phyloP scores from a whole-genome alignment of 192 early-diverging fungal species.

The Backusella psychrophila region DNA sequence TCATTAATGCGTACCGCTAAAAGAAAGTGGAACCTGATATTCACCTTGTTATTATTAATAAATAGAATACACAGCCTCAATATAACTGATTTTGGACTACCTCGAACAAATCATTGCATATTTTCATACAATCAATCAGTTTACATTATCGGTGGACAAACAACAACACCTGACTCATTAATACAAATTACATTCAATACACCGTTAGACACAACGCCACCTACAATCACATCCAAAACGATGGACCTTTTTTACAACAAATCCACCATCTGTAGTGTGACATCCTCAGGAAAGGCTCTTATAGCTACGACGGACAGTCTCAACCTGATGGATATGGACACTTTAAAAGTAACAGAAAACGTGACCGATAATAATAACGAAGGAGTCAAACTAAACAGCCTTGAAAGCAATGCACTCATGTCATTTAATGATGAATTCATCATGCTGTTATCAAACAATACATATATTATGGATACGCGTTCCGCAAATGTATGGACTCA shows the following conservation, averaged over 20 bases:
- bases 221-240: background rate
- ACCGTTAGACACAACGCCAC: background rate
- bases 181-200: background rate
- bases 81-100: background rate
- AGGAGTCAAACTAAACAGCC: background rate
- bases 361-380: background rate
- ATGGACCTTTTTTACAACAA: background rate
- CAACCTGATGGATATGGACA: background rate
- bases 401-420: background rate
- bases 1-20: background rate
- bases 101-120: background rate
- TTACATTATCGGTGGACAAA: slow-evolving; percentile 6
- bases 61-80: background rate
- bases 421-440: background rate
- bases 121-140: background rate
- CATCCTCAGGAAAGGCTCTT: background rate
- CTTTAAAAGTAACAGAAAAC: background rate
- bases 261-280: background rate
- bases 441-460: background rate
- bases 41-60: background rate
- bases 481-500: background rate
- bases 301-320: background rate
- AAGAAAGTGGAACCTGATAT: background rate
- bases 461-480: slow-evolving; percentile 5
- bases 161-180: background rate